A percentile compares a stretch with the other conserved stretches of the same genome.
Evolutionary conservation across 306 rosid genomes (phyloP).

Genomic region (Datisca glomerata): DNA sequence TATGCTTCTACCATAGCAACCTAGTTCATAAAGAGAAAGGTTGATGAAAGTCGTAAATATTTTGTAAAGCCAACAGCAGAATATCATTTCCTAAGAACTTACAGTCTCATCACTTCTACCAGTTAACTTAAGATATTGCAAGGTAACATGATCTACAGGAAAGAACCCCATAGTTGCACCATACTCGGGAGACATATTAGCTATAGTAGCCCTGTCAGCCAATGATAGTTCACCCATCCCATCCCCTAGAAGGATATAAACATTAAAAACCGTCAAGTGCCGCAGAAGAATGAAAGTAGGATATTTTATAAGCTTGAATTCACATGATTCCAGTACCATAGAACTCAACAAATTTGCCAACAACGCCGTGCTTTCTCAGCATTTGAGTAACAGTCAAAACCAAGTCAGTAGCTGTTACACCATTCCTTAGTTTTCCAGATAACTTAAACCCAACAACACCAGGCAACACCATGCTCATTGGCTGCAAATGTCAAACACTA

Average conservation of each 20-base stretch:
- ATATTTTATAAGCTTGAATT: neutral
- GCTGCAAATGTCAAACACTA: conserved; percentile 40
- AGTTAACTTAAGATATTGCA: conserved; percentile 87
- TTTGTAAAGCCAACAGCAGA: too few species aligned
- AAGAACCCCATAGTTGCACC: conserved; percentile 99
- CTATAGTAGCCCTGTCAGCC: conserved; percentile 98
- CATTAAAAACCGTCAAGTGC: conserved; percentile 4
- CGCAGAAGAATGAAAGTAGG: conserved; percentile 3
- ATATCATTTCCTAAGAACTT: conserved; percentile 28
- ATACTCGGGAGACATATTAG: conserved; percentile 98
- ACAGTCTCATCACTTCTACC: conserved; percentile 95
- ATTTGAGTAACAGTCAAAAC: conserved; percentile 91
- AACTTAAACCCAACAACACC: conserved; percentile 94
- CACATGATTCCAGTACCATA: conserved; percentile 31
- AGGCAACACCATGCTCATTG: conserved; percentile 96
- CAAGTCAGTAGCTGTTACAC: conserved; percentile 91
- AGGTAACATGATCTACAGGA: conserved; percentile 89
- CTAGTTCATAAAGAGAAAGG: conserved; percentile 30
- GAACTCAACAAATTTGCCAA: conserved; percentile 93
- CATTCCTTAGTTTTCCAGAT: conserved; percentile 61
- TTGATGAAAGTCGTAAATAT: too few species aligned
- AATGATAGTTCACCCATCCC: conserved; percentile 86
- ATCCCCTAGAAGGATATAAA: conserved; percentile 47
- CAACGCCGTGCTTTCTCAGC: conserved; percentile 89
- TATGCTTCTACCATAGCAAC: conserved; percentile 90